Evolutionary conservation across 176 grass and related monocot genomes (phyloP).

Genomic region (Aegilops tauschii): DNA sequence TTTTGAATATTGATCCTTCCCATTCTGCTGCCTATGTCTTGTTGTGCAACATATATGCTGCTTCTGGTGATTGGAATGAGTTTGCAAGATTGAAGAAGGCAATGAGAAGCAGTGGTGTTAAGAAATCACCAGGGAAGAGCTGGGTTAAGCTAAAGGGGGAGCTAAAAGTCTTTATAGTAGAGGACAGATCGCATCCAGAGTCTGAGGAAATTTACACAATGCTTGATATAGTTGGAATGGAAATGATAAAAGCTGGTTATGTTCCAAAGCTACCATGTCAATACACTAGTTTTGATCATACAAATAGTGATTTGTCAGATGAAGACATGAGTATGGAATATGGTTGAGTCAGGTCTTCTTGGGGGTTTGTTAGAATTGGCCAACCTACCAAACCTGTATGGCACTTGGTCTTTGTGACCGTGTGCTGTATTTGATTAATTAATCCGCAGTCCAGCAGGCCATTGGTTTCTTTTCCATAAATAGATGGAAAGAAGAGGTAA

Average conservation of each 20-base stretch:
- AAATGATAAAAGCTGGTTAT: constrained; percentile 74
- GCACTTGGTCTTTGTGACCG: background rate
- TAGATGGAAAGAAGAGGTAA: constrained; percentile 14
- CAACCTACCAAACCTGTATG: constrained; percentile 27
- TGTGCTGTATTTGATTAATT: constrained; percentile 20
- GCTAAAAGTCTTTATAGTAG: constrained; percentile 71
- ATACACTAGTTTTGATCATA: constrained; percentile 22
- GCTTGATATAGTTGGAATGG: constrained; percentile 57
- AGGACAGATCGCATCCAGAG: constrained; percentile 70
- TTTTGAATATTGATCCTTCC: constrained; percentile 57
- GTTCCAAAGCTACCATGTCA: constrained; percentile 36
- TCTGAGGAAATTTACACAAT: constrained; percentile 65
- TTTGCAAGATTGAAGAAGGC: constrained; percentile 61
- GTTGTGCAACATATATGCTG: constrained; percentile 82
- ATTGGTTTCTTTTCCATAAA: background rate
- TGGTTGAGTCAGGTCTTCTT: constrained; percentile 28
- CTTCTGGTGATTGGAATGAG: constrained; percentile 80
- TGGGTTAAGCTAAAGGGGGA: constrained; percentile 79
- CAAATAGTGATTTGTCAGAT: constrained; percentile 27
- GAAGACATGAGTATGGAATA: constrained; percentile 41
- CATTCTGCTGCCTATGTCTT: constrained; percentile 78
- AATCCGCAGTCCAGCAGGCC: background rate
- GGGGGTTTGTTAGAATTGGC: constrained; percentile 2
- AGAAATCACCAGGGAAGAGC: constrained; percentile 78
- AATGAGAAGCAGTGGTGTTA: constrained; percentile 62